These are phyloP conservation scores for Phoma sp. DNA, from an alignment of 2,329 filamentous ascomycete genomes.

Conservation along the genomic window DNA sequence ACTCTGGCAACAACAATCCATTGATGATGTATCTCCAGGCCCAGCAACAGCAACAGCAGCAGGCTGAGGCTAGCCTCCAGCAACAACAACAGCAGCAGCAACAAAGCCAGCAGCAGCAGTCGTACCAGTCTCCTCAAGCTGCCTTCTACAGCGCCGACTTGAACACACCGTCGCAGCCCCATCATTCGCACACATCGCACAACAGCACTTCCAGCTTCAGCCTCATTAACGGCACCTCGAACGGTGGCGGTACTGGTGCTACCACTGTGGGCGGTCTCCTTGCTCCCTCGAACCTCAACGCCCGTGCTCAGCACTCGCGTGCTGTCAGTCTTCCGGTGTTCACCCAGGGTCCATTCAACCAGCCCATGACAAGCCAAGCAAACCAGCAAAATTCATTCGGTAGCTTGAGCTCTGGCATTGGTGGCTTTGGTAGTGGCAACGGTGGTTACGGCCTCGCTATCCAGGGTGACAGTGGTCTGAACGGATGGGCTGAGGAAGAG, in stretches of 20 bases:
- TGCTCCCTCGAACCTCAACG: conserved; percentile 69
- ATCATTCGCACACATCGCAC: conserved; percentile 64
- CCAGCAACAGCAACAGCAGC: conserved; percentile 53
- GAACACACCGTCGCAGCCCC: conserved; percentile 66
- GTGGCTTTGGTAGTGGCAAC: conserved; percentile 61
- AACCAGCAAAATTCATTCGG: conserved; percentile 59
- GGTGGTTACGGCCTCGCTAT: conserved; percentile 65
- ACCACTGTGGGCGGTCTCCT: conserved; percentile 79
- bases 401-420: conserved; percentile 64
- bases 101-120: conserved; percentile 42
- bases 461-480: conserved; percentile 62
- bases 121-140: conserved; percentile 76
- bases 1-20: conserved; percentile 80
- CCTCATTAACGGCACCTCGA: conserved; percentile 52
- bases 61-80: conserved; percentile 46
- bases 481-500: conserved; percentile 70
- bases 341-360: conserved; percentile 63
- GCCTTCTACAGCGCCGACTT: conserved; percentile 75
- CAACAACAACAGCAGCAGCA: conserved; percentile 41
- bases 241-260: conserved; percentile 56
- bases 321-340: conserved; percentile 86
- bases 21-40: conserved; percentile 93
- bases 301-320: conserved; percentile 70
- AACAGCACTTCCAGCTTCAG: conserved; percentile 59
- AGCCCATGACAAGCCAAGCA: conserved; percentile 46